Evolutionary conservation across 23 red algal genomes (phyloP), one percentile per base, ranked within the genome.

Genomic region (Gracilaria gracilis): DNA sequence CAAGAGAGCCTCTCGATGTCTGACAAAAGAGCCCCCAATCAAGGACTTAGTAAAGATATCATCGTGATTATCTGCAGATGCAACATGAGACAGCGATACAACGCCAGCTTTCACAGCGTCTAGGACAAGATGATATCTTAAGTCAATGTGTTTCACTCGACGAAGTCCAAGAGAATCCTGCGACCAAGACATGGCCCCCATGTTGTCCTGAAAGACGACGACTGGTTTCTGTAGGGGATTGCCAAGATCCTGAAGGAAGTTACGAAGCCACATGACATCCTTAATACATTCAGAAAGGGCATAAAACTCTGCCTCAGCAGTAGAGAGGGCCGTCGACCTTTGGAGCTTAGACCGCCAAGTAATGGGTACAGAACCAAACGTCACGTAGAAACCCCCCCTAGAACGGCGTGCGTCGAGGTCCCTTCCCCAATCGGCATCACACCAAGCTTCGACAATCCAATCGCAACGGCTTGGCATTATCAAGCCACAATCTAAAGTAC

Each of bases 221-320:
- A 46, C 11, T 46, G 42, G 42, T 4, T 46, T 11, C 42, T 46
- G 42, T 4, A 46, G 5, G 4, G 4, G 5, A 7, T 4, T 11
- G 4, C 42, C 42, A 46, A 66, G 54, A 12, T 58, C 54, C 2
- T 12, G 4, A 58, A 83, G 12, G 29, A 83, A 0, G 0, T 62
- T 62, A 20, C 35, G 21, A 36, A 61, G 16, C 80, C 80, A 83
- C 0, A 20, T 16, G 57, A 61, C 3, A 27, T 83, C 15, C 23
- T 8, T 9, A 3, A 83, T 54, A 81, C 76, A 83, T 40, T 83
- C 53, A 11, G 80, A 83, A 0, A 83, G 39, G 14, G 80, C 80
- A n/a, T 83, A 83, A 15, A 61, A 83, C 47, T 61, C 80, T 5
- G 80, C 80, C 36, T 33, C 48, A 29, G 67, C 24, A 17, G 24